These are phyloP conservation scores for Darksidea phi DNA, from an alignment of 495 filamentous ascomycete species.

Conservation along the genomic window DNA sequence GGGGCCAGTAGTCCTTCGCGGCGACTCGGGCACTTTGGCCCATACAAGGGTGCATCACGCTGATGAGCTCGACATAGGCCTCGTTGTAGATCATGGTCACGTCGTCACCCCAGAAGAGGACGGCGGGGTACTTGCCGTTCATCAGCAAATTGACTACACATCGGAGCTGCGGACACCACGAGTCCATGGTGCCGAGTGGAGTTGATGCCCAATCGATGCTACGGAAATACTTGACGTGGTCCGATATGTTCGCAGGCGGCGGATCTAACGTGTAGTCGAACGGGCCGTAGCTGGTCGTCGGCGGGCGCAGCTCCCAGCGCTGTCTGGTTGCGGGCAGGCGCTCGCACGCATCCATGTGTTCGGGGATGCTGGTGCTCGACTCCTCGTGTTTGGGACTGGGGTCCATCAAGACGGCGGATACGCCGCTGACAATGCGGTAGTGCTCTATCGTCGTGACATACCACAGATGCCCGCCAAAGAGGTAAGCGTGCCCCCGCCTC, in stretches of 20 bases:
- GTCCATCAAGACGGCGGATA: too few species aligned
- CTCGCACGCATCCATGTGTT: too few species aligned
- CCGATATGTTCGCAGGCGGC: conserved; percentile 5
- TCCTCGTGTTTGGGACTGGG: too few species aligned
- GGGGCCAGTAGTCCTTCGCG: neutral
- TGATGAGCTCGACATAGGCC: conserved; percentile 18
- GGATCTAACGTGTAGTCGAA: conserved; percentile 11
- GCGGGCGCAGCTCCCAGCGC: too few species aligned
- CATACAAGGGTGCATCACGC: conserved; percentile 21
- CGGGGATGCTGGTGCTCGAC: too few species aligned
- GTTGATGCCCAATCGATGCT: conserved; percentile 28
- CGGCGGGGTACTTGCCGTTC: conserved; percentile 12
- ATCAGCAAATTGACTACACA: conserved; percentile 18
- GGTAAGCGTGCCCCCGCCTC: too few species aligned
- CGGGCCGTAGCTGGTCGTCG: too few species aligned
- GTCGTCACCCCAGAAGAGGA: conserved; percentile 30
- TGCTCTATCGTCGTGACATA: too few species aligned
- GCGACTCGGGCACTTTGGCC: conserved; percentile 5
- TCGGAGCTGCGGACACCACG: conserved; percentile 24
- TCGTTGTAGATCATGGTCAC: conserved; percentile 32
- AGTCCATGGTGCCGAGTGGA: conserved; percentile 24
- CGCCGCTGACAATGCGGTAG: too few species aligned
- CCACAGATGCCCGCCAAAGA: too few species aligned
- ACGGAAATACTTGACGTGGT: conserved; percentile 15
- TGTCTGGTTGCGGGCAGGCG: too few species aligned